Percentiles rank a stretch among this genome's conserved stretches.
phyloP scores from a whole-genome alignment of 2,329 filamentous ascomycete genomes.

The Colletotrichum camelliae region DNA sequence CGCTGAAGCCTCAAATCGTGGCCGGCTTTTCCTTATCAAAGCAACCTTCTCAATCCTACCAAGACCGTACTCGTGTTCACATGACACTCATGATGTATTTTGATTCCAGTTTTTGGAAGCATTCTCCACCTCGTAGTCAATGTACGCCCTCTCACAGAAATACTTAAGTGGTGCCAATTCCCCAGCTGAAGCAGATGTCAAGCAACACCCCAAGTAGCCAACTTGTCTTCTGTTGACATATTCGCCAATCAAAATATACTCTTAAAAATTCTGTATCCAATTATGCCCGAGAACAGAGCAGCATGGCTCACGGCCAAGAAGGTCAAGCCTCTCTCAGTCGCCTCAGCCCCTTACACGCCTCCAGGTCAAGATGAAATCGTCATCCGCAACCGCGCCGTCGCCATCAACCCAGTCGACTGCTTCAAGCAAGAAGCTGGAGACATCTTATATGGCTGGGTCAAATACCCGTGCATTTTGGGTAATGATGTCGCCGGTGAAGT shows the following conservation, averaged over 20 bases:
- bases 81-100: background rate
- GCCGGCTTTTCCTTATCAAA: background rate
- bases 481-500: slow-evolving; percentile 37
- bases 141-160: background rate
- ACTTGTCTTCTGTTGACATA: background rate
- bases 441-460: slow-evolving; percentile 22
- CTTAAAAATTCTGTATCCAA: background rate
- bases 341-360: slow-evolving; percentile 11
- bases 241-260: background rate
- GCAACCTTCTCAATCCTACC: background rate
- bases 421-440: slow-evolving; percentile 26
- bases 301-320: slow-evolving; percentile 20
- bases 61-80: background rate
- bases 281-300: slow-evolving; percentile 5
- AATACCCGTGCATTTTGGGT: slow-evolving; percentile 36
- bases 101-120: background rate
- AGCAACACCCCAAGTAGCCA: background rate
- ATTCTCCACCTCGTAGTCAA: background rate
- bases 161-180: background rate
- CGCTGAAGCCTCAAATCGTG: background rate
- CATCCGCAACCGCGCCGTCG: slow-evolving; percentile 32
- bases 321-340: slow-evolving; percentile 7
- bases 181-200: background rate
- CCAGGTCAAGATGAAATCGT: slow-evolving; percentile 28
- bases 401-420: slow-evolving; percentile 36